These are phyloP conservation scores for Paradendryphiella salina DNA, from an alignment of 2,329 filamentous ascomycete genomes.

Conservation along the genomic window DNA sequence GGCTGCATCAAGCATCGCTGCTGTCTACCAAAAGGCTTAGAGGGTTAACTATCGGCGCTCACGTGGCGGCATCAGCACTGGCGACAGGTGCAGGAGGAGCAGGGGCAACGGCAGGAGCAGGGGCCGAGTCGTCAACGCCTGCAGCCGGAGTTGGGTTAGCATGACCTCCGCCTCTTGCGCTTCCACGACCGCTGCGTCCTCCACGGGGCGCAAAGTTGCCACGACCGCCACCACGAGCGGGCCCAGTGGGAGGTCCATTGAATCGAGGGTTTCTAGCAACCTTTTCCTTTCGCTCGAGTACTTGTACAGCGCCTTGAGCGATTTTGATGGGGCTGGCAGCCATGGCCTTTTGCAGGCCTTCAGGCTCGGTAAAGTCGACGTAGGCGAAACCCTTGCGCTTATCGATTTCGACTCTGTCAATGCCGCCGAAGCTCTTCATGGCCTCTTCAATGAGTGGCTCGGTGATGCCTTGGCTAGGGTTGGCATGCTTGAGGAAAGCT, in stretches of 20 bases:
- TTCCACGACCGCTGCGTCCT: constrained; percentile 42
- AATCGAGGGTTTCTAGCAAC: constrained; percentile 34
- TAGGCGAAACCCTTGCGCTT: constrained; percentile 95
- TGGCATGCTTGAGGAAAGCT: constrained; percentile 61
- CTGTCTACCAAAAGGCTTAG: neutral
- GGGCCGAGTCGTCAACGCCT: constrained; percentile 14
- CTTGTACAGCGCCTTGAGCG: constrained; percentile 82
- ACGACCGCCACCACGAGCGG: constrained; percentile 37
- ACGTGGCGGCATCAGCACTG: constrained; percentile 13
- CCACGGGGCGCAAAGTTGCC: constrained; percentile 42
- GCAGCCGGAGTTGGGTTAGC: constrained; percentile 13
- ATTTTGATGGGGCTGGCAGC: constrained; percentile 79
- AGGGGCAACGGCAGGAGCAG: constrained; percentile 13
- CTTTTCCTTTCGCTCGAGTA: constrained; percentile 76
- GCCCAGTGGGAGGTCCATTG: constrained; percentile 35
- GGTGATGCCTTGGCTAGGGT: constrained; percentile 88
- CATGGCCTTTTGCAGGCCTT: constrained; percentile 75
- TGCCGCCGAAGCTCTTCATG: constrained; percentile 71
- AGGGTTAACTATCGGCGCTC: neutral
- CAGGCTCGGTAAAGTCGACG: constrained; percentile 78
- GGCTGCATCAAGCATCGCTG: neutral
- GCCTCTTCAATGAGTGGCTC: constrained; percentile 76
- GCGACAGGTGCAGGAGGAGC: constrained; percentile 13
- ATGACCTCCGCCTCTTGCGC: constrained; percentile 38
- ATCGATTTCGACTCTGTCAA: constrained; percentile 86